Conservation (phyloP, 768 basidiomycete genomes). For the Gymnopilus junonius region DNA sequence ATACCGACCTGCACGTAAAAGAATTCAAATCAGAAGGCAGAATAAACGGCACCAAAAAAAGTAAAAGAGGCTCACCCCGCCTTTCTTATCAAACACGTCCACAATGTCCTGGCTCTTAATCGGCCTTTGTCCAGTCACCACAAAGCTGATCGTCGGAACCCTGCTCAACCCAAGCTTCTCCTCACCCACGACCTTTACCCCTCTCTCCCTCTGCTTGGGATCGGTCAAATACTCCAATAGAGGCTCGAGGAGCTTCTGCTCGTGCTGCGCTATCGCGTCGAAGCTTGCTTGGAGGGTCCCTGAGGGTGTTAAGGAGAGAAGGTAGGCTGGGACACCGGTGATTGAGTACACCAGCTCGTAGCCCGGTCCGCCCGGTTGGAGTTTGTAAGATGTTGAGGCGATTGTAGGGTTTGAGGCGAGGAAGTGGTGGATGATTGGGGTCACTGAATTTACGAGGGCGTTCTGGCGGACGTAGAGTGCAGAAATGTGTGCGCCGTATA, state of each 20-base stretch:
- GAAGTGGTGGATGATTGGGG: conserved; percentile 74
- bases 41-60: conserved; percentile 1
- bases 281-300: conserved; percentile 55
- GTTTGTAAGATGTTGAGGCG: conserved; percentile 48
- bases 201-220: conserved; percentile 51
- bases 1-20: conserved; percentile 63
- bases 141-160: conserved; percentile 74
- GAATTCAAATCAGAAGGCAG: not conserved
- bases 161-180: conserved; percentile 46
- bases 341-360: conserved; percentile 72
- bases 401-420: conserved; percentile 43
- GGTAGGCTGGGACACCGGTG: conserved; percentile 65
- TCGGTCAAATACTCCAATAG: conserved; percentile 60
- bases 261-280: conserved; percentile 61
- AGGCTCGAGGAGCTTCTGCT: conserved; percentile 57
- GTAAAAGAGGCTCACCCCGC: conserved; percentile 51
- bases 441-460: conserved; percentile 54
- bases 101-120: conserved; percentile 70
- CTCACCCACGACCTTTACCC: conserved; percentile 71
- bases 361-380: conserved; percentile 76
- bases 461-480: conserved; percentile 61
- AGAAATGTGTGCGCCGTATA: conserved; percentile 77
- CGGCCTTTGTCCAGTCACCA: conserved; percentile 61
- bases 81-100: conserved; percentile 62
- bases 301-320: conserved; percentile 59